Base-by-base conservation (phyloP, 2,329 filamentous ascomycete species). In the Lasiodiplodia gonubiensis region DNA sequence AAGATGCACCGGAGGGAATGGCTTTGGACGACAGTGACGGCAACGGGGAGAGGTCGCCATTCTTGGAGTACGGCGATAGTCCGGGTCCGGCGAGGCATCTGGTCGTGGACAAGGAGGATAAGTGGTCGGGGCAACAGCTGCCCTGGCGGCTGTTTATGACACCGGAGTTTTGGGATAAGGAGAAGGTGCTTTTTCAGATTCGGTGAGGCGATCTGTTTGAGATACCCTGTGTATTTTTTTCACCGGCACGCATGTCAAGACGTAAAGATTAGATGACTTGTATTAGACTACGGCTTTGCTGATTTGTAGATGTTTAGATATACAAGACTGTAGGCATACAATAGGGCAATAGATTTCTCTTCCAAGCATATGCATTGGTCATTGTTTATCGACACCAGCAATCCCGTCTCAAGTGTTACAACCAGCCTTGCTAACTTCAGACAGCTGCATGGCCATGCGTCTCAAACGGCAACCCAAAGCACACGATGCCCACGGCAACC, bases 401-500 rank as follows among this genome's bases (percentile, higher is more conserved):
- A 30, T 42, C 18, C 39, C 8, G 27, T 14, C 8, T 27, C 3
- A 54, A 21, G 11, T 10, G 30, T 33, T 33, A 25, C n/a, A 25
- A 21, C 5, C 39, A 46, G 8, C 30, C 30, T 33, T 33, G 10
- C 30, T 33, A 33, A 30, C 7, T 30, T 55, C 52, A 79, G 51
- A 78, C 74, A 16, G 76, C 77, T 23, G 74, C 75, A 67, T 77
- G 75, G 0, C 78, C 78, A 68, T 81, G 79, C 2, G 81, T 83
- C 72, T 84, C 81, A 69, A 80, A 84, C 4, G 82, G 82, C 66
- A 83, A 66, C 0, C 76, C 80, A 51, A 83, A 71, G 66, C 78
- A 82, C 42, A 81, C 72, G 0, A 80, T 39, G 18, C 81, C 82
- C 1, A 80, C 80, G 8, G 77, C 61, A 18, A 83, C 75, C 80